Conservation (phyloP, 441 rosid species). For the Rhodomyrtus psidioides region DNA sequence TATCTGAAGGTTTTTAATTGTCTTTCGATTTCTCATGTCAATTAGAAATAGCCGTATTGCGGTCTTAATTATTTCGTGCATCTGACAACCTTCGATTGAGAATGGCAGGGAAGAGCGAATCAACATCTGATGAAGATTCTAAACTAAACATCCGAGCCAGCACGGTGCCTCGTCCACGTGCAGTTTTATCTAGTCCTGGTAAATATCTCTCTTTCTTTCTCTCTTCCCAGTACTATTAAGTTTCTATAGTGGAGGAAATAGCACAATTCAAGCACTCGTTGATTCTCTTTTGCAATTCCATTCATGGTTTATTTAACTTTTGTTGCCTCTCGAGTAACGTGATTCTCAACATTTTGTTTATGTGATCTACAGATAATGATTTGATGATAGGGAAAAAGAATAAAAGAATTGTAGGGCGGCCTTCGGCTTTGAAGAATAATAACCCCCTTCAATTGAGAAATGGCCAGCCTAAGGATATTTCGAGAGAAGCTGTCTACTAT, state of each 20-base stretch:
- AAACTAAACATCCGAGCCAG: constrained; percentile 38
- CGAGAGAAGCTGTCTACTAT: constrained; percentile 1
- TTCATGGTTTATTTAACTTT: neutral
- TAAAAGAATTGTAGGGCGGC: constrained; percentile 12
- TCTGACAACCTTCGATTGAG: constrained; percentile 4
- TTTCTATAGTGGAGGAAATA: neutral
- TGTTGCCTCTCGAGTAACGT: neutral
- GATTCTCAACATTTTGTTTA: neutral
- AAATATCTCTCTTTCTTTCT: neutral
- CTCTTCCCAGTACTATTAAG: neutral
- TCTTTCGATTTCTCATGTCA: neutral
- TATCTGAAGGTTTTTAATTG: constrained; percentile 20
- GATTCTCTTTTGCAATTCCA: neutral
- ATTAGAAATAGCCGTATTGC: neutral
- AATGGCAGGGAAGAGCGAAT: constrained; percentile 22
- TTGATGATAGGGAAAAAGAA: constrained; percentile 36
- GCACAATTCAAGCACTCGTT: neutral
- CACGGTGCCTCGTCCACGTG: constrained; percentile 54
- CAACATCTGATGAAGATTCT: constrained; percentile 13
- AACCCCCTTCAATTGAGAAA: constrained; percentile 19
- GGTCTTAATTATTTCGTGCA: neutral
- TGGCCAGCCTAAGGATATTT: constrained; percentile 4
- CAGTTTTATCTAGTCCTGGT: constrained; percentile 67
- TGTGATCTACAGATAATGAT: constrained; percentile 38
- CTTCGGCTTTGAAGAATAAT: constrained; percentile 21